Percentiles rank a stretch among this genome's conserved stretches.
Conservation (phyloP, 192 early-diverging fungal genomes). For the Umbelopsis sp. region DNA sequence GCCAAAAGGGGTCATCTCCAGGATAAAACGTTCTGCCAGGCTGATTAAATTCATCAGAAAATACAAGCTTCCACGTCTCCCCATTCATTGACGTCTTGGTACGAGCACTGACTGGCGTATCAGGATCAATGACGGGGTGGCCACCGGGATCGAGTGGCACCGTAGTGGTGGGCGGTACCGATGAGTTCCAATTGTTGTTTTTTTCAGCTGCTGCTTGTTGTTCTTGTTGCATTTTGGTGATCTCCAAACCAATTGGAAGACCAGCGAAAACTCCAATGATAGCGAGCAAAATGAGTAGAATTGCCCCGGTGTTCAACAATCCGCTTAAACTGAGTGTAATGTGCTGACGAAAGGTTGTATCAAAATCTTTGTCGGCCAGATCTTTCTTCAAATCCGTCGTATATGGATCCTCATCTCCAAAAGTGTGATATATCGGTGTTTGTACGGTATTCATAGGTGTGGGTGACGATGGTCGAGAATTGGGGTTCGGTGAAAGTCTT, state of each 20-base stretch:
- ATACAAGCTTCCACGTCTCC: constrained; percentile 54
- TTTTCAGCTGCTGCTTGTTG: constrained; percentile 9
- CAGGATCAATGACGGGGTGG: constrained; percentile 39
- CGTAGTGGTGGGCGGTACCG: background rate
- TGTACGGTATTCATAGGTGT: constrained; percentile 5
- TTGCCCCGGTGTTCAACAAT: background rate
- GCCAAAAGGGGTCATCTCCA: constrained; percentile 53
- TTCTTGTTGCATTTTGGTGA: background rate
- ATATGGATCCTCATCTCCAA: constrained; percentile 8
- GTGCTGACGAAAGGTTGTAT: background rate
- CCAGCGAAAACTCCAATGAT: constrained; percentile 3
- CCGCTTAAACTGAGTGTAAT: background rate
- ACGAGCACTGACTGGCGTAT: constrained; percentile 38
- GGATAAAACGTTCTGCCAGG: constrained; percentile 54
- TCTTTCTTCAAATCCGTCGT: background rate
- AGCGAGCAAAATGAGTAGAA: background rate
- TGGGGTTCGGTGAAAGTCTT: background rate
- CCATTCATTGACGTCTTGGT: constrained; percentile 46
- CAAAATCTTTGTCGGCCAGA: constrained; percentile 4
- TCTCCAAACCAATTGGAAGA: background rate
- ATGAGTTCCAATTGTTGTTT: constrained; percentile 7
- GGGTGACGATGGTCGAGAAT: background rate
- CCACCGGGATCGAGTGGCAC: constrained; percentile 6
- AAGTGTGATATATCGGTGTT: background rate
- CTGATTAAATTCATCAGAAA: constrained; percentile 63